Evolutionary conservation across 2,329 filamentous ascomycete genomes (phyloP).

Genomic region (Ampelomyces quisqualis): DNA sequence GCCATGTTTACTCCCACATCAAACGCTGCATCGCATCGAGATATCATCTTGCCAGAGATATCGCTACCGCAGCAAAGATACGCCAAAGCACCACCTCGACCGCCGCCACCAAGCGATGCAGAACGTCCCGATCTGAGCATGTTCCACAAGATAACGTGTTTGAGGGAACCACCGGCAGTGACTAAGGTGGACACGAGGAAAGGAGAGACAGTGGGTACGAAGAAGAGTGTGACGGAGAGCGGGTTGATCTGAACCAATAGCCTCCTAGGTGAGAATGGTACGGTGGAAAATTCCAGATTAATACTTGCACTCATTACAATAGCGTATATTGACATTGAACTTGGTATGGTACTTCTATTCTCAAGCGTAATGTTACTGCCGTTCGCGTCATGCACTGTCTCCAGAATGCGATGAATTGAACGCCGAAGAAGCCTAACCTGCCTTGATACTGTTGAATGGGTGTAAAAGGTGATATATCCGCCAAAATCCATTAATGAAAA

Average conservation of each 20-base stretch:
- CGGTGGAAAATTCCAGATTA: too few species aligned
- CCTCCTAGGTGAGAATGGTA: too few species aligned
- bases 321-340: too few species aligned
- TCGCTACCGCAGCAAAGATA: constrained; percentile 7
- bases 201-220: neutral
- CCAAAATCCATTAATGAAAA: too few species aligned
- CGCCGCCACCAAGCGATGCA: constrained; percentile 22
- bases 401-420: too few species aligned
- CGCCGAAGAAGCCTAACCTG: too few species aligned
- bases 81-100: constrained; percentile 16
- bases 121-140: constrained; percentile 25
- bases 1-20: constrained; percentile 18
- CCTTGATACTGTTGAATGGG: too few species aligned
- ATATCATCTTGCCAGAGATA: constrained; percentile 16
- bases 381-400: too few species aligned
- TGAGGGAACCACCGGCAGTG: constrained; percentile 10
- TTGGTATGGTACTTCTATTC: too few species aligned
- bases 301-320: too few species aligned
- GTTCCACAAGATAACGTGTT: constrained; percentile 12
- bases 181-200: constrained; percentile 6
- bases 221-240: neutral
- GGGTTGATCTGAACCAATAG: constrained; percentile 2
- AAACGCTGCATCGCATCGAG: neutral
- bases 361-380: too few species aligned
- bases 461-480: too few species aligned